Evolutionary conservation across 139 green algal species (phyloP), one percentile per base, ranked within the genome.

Genomic region (Diplosphaera chodatii): DNA sequence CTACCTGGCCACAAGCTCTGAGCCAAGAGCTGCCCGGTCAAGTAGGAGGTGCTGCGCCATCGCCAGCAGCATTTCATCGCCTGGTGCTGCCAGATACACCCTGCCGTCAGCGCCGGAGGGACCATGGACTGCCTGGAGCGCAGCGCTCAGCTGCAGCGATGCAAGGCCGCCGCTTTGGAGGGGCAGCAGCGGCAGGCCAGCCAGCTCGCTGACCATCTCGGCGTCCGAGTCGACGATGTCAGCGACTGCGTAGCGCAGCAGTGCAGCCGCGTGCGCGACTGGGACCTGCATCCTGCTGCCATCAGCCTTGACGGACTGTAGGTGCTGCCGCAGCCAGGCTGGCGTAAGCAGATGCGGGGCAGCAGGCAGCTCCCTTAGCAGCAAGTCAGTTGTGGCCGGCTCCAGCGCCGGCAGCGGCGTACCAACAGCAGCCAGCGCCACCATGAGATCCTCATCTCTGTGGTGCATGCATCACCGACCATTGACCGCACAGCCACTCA

Each of bases 171-270:
- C 81, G 71, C 83, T 74, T 32, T 69, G 48, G 30, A 88, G 68
- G 4, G 88, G 88, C 32, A 90, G 64, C 66, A 93, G 72, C 65
- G 32, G 68, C 37, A 90, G 66, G 23, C 84, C 82, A 40, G 55
- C 66, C 40, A 90, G 77, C 41, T 75, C 32, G 29, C 55, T 2
- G 29, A 72, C 67, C 27, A 48, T 63, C 15, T 86, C 78, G n/a
- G 72, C 70, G 63, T 86, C 81, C 20, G 77, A 59, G 34, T 83
- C 67, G 33, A 84, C 77, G 27, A 83, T 28, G 48, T 85, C 84
- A 18, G 64, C 40, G n/a, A 93, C 63, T 63, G 70, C 81, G 74
- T 90, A 93, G 15, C 63, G 37, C 67, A 90, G 76, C 56, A 90
- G 68, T 1, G 62, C 28, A 1, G 73, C 27, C 8, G 74, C 65